These are phyloP conservation scores for Apiotrichum siamense DNA, from an alignment of 1,284 basidiomycete genomes.

Conservation along the genomic window DNA sequence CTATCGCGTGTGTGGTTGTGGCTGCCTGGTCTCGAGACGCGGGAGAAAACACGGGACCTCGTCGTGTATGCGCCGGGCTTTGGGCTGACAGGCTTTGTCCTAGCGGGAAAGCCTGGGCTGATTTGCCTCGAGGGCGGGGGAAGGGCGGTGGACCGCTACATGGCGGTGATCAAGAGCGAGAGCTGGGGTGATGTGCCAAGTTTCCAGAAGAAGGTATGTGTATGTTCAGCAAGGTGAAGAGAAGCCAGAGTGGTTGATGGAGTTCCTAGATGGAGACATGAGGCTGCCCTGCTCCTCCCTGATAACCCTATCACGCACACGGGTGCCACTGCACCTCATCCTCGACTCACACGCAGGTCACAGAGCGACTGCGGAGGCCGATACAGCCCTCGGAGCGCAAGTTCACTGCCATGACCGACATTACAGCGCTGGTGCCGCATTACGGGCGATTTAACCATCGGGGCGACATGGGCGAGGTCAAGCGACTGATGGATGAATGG, in stretches of 20 bases:
- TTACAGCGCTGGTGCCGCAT: constrained; percentile 44
- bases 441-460: constrained; percentile 46
- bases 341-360: constrained; percentile 39
- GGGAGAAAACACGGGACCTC: constrained; percentile 47
- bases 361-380: constrained; percentile 45
- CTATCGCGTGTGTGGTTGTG: constrained; percentile 46
- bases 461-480: constrained; percentile 49
- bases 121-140: constrained; percentile 48
- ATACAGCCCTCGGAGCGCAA: constrained; percentile 25
- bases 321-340: too few relatives aligned
- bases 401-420: constrained; percentile 47
- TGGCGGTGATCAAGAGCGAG: constrained; percentile 48
- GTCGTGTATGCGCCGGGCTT: constrained; percentile 43
- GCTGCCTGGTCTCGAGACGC: constrained; percentile 45
- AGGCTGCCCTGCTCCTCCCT: neutral
- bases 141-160: constrained; percentile 41
- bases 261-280: neutral
- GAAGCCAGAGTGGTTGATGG: neutral
- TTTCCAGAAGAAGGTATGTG: constrained; percentile 47
- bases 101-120: constrained; percentile 49
- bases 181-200: constrained; percentile 50
- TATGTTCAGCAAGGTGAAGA: too few relatives aligned
- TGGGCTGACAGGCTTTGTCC: constrained; percentile 47
- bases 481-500: constrained; percentile 41
- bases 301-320: neutral